These are phyloP conservation scores for Fistulinella staudtii DNA, from an alignment of 1,284 basidiomycete genomes.

Conservation along the genomic window DNA sequence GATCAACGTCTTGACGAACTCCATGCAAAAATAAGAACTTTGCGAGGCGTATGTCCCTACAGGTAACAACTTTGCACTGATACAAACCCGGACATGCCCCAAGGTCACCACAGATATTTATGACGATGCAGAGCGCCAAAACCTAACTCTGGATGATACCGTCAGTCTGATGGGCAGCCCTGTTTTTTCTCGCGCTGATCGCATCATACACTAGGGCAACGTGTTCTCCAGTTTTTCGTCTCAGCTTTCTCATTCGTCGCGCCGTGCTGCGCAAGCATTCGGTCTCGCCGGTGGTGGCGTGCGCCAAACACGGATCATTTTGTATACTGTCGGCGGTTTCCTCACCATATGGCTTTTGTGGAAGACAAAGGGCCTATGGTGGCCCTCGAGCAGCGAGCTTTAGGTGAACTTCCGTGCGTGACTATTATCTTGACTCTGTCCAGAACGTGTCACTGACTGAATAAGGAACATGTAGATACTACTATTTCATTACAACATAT, in stretches of 20 bases:
- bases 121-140: conserved; percentile 78
- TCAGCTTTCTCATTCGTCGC: conserved; percentile 59
- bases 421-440: neutral
- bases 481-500: neutral
- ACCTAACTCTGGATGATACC: conserved; percentile 67
- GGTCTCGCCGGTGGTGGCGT: conserved; percentile 59
- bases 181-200: neutral
- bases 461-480: conserved; percentile 1
- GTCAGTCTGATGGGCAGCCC: conserved; percentile 39
- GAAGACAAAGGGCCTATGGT: conserved; percentile 30
- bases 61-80: conserved; percentile 6
- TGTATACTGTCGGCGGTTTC: conserved; percentile 48
- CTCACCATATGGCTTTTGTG: conserved; percentile 45
- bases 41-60: conserved; percentile 60
- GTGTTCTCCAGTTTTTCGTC: conserved; percentile 61
- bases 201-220: conserved; percentile 45
- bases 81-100: conserved; percentile 26
- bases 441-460: conserved; percentile 1
- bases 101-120: conserved; percentile 80
- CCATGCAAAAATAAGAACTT: conserved; percentile 72
- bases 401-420: conserved; percentile 16
- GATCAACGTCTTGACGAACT: conserved; percentile 77
- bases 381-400: conserved; percentile 16
- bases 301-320: conserved; percentile 62
- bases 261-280: conserved; percentile 65